These are phyloP conservation scores for Cladobotryum protrusum DNA, from an alignment of 2,329 filamentous ascomycete genomes.

Conservation along the genomic window DNA sequence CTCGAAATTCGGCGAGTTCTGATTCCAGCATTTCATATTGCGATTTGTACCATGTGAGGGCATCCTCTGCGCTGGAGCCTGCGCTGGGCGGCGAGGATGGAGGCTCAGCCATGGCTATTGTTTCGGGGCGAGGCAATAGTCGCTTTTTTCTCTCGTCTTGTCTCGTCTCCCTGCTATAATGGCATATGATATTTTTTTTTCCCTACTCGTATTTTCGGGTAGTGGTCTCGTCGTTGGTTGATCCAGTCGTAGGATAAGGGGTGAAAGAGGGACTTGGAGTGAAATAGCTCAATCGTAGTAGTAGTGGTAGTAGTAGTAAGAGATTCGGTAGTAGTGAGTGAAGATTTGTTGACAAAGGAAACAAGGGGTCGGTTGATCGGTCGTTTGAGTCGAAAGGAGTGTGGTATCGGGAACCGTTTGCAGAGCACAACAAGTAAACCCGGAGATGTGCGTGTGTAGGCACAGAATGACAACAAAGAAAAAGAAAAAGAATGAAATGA, in stretches of 20 bases:
- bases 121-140: not conserved
- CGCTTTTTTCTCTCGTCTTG: not conserved
- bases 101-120: conserved; percentile 46
- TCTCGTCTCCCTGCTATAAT: too few relatives aligned
- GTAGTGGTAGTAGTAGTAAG: not conserved
- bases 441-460: not conserved
- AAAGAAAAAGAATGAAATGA: conserved; percentile 6
- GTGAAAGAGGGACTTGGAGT: not conserved
- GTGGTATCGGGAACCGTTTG: conserved; percentile 9
- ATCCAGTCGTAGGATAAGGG: not conserved
- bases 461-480: not conserved
- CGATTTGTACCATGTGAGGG: conserved; percentile 87
- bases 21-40: conserved; percentile 91
- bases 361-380: not conserved
- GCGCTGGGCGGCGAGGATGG: conserved; percentile 57
- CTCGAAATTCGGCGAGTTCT: conserved; percentile 88
- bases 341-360: not conserved
- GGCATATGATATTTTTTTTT: too few relatives aligned
- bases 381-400: conserved; percentile 3
- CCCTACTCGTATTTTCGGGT: not conserved
- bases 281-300: not conserved
- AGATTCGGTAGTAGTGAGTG: not conserved
- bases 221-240: not conserved
- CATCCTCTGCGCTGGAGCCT: conserved; percentile 58
- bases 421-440: not conserved